Conservation (phyloP, 495 filamentous ascomycete species). For the Talaromyces stipitatus region DNA sequence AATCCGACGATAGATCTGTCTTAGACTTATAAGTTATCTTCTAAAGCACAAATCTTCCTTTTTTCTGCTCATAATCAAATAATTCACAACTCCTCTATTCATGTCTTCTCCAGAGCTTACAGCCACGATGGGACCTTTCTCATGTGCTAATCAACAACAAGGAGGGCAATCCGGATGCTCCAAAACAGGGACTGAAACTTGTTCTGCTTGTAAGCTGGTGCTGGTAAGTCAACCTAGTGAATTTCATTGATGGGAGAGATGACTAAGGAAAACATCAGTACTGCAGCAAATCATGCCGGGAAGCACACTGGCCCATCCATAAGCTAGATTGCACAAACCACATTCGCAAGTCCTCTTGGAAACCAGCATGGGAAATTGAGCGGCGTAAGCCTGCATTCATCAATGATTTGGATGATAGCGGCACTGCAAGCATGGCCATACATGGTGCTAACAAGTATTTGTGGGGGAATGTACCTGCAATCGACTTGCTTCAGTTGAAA, state of each 20-base stretch:
- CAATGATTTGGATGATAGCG: slow-evolving; percentile 11
- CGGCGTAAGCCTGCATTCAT: slow-evolving; percentile 6
- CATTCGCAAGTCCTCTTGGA: slow-evolving; percentile 7
- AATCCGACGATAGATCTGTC: too few species aligned
- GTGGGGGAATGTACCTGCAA: slow-evolving; percentile 38
- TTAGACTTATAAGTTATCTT: too few species aligned
- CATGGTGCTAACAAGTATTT: slow-evolving; percentile 12
- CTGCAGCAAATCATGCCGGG: slow-evolving; percentile 6
- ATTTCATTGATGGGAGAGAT: too few species aligned
- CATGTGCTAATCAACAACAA: not conserved
- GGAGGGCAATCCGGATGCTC: not conserved
- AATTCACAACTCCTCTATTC: not conserved
- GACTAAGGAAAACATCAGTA: not conserved
- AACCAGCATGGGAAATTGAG: slow-evolving; percentile 9
- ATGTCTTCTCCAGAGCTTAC: not conserved
- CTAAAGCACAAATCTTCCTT: not conserved
- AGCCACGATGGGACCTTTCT: not conserved
- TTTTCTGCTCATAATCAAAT: not conserved
- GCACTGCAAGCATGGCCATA: not conserved
- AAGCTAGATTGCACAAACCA: slow-evolving; percentile 6
- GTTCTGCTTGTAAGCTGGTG: not conserved
- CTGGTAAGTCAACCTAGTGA: not conserved
- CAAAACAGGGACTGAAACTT: not conserved
- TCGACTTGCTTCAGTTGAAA: slow-evolving; percentile 34
- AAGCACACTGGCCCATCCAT: slow-evolving; percentile 8